Evolutionary conservation across 2,329 filamentous ascomycete species (phyloP), one percentile per base, ranked within the genome.

Genomic region (Biscogniauxia mediterranea): DNA sequence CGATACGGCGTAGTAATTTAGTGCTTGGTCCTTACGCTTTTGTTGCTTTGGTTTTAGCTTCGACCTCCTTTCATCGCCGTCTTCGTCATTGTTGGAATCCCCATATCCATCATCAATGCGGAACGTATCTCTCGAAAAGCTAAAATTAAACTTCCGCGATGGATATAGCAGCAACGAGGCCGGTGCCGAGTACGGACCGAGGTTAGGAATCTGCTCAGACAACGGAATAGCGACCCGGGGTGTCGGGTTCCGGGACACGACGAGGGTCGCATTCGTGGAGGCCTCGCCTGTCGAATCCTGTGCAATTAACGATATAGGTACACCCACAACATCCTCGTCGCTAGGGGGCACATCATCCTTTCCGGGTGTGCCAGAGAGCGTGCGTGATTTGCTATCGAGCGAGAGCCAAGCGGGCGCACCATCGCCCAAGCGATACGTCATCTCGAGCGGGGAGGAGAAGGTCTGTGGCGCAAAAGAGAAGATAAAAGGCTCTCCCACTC

Each of bases 1-100:
- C 3, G 91, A 89, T 2, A 89, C 87, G 8, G 91, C 91, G 71
- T 95, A 94, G 74, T 93, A 96, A 61, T 86, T 85, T 56, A 88
- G 81, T 17, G 76, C 78, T 7, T 32, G 5, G 8, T 19, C n/a
- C 25, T 51, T 32, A 8, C 38, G 15, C 50, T 20, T 20, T 46
- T 26, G 4, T 59, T 56, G 55, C 21, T 46, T 13, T n/a, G 53
- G 51, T 55, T 60, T 7, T 15, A 9, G 38, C 52, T 38, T 28
- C 15, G 46, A 20, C 2, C 13, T 19, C n/a, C 42, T 23, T 15
- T 46, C 28, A 13, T 55, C 19, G 38, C 13, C 2, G 13, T 50
- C 7, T 51, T 1, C 32, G 49, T 23, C 50, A 25, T 55, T 56
- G 7, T 6, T 21, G 26, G 23, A 23, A 23, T 59, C 19, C 42